phyloP scores from a whole-genome alignment of 1,139 yeast species.

The Magnusiomyces sp. region DNA sequence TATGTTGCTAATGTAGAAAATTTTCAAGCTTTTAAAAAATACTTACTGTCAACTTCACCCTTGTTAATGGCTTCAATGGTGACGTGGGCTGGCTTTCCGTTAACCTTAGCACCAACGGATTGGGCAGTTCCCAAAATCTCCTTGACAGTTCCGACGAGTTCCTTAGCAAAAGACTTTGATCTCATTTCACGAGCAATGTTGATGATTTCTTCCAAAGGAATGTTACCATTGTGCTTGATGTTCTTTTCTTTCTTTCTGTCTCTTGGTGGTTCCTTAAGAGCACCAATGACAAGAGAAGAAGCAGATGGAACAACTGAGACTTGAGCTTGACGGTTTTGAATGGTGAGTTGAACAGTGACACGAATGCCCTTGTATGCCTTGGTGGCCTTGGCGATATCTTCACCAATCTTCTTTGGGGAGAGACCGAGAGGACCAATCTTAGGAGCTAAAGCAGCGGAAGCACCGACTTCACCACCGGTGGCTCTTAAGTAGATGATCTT shows the following conservation, averaged over 20 bases:
- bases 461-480: conserved; percentile 99
- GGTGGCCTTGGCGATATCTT: conserved; percentile 99
- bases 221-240: conserved; percentile 99
- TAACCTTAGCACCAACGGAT: conserved; percentile 97
- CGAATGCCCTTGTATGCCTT: conserved; percentile 98
- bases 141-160: conserved; percentile 91
- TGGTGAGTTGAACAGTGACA: conserved; percentile 96
- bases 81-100: conserved; percentile 99
- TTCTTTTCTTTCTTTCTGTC: conserved; percentile 99
- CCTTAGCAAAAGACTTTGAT: conserved; percentile 97
- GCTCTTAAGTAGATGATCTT: conserved; percentile 99
- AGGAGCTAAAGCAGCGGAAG: conserved; percentile 99
- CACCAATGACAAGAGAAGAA: conserved; percentile 97
- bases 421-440: conserved; percentile 99
- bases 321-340: conserved; percentile 99
- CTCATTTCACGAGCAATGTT: conserved; percentile 98
- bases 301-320: conserved; percentile 99
- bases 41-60: conserved; percentile 77
- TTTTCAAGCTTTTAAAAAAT: conserved; percentile 6
- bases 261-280: conserved; percentile 99
- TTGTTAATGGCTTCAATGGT: conserved; percentile 95
- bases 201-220: conserved; percentile 91
- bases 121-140: conserved; percentile 99
- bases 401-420: conserved; percentile 99
- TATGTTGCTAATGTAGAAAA: conserved; percentile 4